Base-by-base conservation (phyloP, 2,329 filamentous ascomycete genomes). In the Apiospora kogelbergensis region DNA sequence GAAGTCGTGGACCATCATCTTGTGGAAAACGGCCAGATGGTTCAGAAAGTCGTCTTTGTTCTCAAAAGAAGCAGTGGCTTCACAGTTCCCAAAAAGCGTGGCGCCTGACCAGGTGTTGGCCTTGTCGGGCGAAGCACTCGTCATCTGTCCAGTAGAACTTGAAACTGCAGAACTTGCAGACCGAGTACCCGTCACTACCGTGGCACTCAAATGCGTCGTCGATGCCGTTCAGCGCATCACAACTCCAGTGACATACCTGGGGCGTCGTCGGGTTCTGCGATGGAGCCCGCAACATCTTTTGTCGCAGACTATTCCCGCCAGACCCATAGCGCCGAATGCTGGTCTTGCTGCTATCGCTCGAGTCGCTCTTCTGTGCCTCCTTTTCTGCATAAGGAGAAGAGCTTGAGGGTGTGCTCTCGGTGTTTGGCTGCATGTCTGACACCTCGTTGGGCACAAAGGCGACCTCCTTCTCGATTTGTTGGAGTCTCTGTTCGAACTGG, bases 91-190 rank as follows among this genome's bases (percentile, higher is more conserved):
- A 26, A 53, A 53, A 53, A 9, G 42, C 44, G n/a, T 66, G 65
- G 9, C 65, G 65, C 33, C 40, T 66, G 30, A 66, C 65, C 42
- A 66, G 33, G 10, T 66, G 65, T 46, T 46, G 42, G 65, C 65
- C 65, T 37, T 66, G 65, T 30, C 65, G 65, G 17, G 37, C 24
- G 7, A 66, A 66, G 44, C 65, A 66, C n/a, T 66, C 65, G 65
- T 66, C 65, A 22, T 66, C 65, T 3, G 65, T 66, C 65, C 65
- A 66, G 65, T 66, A 53, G 65, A 53, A 66, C 20, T 53, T 66
- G 65, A 66, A 66, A 44, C 65, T 48, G 30, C 65, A 66, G n/a
- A 66, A 48, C 17, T 37, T 40, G 44, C 65, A 66, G 26, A 66
- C n/a, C 2, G 42, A 46, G 30, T 46, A 30, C 6, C 65, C 65